Base-by-base conservation (phyloP, 2,329 filamentous ascomycete genomes). In the Pseudocercospora eumusae region DNA sequence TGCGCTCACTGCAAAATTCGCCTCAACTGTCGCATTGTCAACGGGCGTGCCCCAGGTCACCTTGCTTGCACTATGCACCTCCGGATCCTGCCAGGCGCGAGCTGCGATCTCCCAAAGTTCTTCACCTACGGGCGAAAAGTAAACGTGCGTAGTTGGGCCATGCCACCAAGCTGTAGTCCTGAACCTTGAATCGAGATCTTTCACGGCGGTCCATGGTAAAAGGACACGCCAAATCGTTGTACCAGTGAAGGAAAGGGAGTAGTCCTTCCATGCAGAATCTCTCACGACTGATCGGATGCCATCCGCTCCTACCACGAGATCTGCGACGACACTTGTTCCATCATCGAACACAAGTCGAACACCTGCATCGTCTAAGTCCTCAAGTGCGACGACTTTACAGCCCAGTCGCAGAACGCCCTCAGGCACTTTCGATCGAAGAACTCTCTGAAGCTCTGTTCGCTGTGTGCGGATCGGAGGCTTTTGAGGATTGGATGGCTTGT, bases 201-300 rank as follows among this genome's bases (percentile, higher is more conserved):
- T 40, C 70, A 74, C 57, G 18, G 55, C 55, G 6, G 52, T 21
- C 50, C 71, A 73, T 0, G 78, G 76, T 4, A 82, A 70, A 7
- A 82, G 66, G 0, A 76, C 73, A 2, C 81, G 78, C 76, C 78
- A 83, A 50, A 82, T 81, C 1, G 78, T 82, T 1, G 77, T 82
- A 0, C 81, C 81, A 31, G 74, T 83, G 64, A 83, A 83, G 45
- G 75, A 74, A 56, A 83, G 78, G 13, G 70, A 69, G 65, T 82
- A 79, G 0, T 75, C 73, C 0, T 78, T 77, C 44, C 79, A 80
- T 0, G 77, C 71, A n/a, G 73, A 69, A 7, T 77, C 74, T 40
- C 79, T 72, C 1, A 82, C 76, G 18, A 81, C 78, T 4, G 81
- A 83, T 60, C 81, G 77, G 56, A 84, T 83, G 2, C 83, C 81